Conservation (phyloP, 2,329 filamentous ascomycete genomes). For the Xylaria sp. region DNA sequence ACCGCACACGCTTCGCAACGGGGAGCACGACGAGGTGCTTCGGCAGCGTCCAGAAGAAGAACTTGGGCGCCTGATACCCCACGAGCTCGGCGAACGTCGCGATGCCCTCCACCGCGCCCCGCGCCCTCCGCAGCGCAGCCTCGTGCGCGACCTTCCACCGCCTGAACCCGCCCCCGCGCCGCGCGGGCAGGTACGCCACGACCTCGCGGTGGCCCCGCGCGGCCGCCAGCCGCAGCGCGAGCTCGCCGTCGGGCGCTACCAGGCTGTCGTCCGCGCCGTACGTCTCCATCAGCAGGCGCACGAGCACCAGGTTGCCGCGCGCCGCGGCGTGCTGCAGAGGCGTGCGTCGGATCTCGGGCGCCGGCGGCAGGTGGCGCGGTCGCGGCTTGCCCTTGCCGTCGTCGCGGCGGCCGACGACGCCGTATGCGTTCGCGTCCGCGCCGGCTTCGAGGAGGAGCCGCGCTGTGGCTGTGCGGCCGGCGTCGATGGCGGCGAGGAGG, state of each 20-base stretch:
- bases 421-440: conserved; percentile 8
- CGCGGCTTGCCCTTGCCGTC: neutral
- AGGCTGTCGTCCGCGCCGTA: too few species aligned
- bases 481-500: neutral
- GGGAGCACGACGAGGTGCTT: conserved; percentile 13
- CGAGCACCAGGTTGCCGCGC: neutral
- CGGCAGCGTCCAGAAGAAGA: neutral
- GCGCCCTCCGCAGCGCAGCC: neutral
- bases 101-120: neutral
- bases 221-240: conserved; percentile 17
- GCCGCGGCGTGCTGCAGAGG: conserved; percentile 15
- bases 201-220: too few species aligned
- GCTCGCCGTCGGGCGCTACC: conserved; percentile 17
- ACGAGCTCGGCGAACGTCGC: neutral
- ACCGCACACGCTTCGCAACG: neutral
- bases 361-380: too few species aligned
- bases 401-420: neutral
- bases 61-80: neutral
- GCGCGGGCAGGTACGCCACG: neutral
- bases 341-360: conserved; percentile 8
- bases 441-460: conserved; percentile 7
- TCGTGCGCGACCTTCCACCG: neutral
- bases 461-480: neutral
- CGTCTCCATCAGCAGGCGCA: conserved; percentile 16
- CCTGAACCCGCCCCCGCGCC: conserved; percentile 9